Base-by-base conservation (phyloP, 768 basidiomycete genomes). In the Russula sp. region DNA sequence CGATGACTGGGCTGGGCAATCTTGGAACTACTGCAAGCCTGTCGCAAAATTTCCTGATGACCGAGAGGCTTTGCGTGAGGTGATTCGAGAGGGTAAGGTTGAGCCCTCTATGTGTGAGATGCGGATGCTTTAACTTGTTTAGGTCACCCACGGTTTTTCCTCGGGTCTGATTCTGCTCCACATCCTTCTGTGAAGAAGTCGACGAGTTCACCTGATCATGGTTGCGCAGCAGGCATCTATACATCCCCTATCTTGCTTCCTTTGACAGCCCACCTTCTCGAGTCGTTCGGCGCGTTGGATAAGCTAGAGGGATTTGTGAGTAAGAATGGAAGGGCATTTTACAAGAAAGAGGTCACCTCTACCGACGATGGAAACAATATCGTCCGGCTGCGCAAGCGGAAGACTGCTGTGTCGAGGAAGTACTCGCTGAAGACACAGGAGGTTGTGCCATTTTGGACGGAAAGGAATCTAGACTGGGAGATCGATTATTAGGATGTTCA, bases 1-100 rank as follows among this genome's bases (percentile, higher is more conserved):
- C 4, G 96, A 99, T 73, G 90, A 94, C 68, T 98, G 95, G 86
- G 94, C 94, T 2, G 92, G 94, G 2, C 93, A 98, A 73, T 83
- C 91, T 2, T 93, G 90, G 82, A 83, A 96, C 70, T 99, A 89
- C 75, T 98, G 97, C 79, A 99, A 98, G 73, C 97, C 97, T 0
- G 89, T 99, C 22, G 94, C 97, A 13, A 99, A 99, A 75, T 94
- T 84, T 72, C 96, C 96, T 2, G 87, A 89, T 66, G 97, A 99
- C 72, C 81, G 96, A 16, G 73, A 83, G 68, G 93, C 96, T 14
- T 75, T 99, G 60, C 82, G 83, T 54, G 80, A 88, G 22, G 84
- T 93, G 34, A 81, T 97, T 49, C 78, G 74, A 65, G 83, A 90
- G 77, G 91, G 92, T 88, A 63, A 46, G 75, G 59, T 34, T 18